Conservation (phyloP, 805 yeast species). For the Candida corydali region DNA sequence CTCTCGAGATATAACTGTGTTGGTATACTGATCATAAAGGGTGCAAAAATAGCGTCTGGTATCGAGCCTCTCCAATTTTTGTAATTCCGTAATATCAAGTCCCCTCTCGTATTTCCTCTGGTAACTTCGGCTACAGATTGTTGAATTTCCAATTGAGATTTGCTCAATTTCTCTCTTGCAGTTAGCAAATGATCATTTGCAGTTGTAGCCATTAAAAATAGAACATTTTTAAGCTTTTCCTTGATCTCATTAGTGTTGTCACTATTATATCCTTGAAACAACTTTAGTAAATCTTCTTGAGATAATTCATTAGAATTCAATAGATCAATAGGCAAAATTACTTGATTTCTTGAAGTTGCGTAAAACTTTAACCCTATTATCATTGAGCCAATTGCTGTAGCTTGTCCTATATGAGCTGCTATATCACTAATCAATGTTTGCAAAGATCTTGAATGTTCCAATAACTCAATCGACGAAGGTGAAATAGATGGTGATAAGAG, state of each 20-base stretch:
- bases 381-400: constrained; percentile 64
- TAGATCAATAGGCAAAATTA: constrained; percentile 60
- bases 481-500: constrained; percentile 54
- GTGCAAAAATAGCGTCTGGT: constrained; percentile 64
- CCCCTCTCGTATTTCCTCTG: constrained; percentile 14
- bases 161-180: constrained; percentile 52
- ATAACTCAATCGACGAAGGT: constrained; percentile 48
- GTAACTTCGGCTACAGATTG: constrained; percentile 20
- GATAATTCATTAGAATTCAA: constrained; percentile 52
- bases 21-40: constrained; percentile 67
- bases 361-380: constrained; percentile 58
- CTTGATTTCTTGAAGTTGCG: constrained; percentile 45
- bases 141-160: constrained; percentile 34
- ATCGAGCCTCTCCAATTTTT: constrained; percentile 41
- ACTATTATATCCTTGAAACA: constrained; percentile 39
- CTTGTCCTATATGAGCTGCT: constrained; percentile 80
- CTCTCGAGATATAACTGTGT: constrained; percentile 55
- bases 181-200: constrained; percentile 80
- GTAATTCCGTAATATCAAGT: constrained; percentile 19
- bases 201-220: constrained; percentile 64
- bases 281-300: constrained; percentile 58
- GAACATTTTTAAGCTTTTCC: constrained; percentile 48
- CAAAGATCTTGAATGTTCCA: constrained; percentile 44
- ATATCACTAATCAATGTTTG: constrained; percentile 50
- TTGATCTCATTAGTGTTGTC: constrained; percentile 20